Percentiles rank a stretch among this genome's conserved stretches.
These are phyloP conservation scores for Colletotrichum gloeosporioides DNA, from an alignment of 2,329 filamentous ascomycete genomes.

Conservation along the genomic window DNA sequence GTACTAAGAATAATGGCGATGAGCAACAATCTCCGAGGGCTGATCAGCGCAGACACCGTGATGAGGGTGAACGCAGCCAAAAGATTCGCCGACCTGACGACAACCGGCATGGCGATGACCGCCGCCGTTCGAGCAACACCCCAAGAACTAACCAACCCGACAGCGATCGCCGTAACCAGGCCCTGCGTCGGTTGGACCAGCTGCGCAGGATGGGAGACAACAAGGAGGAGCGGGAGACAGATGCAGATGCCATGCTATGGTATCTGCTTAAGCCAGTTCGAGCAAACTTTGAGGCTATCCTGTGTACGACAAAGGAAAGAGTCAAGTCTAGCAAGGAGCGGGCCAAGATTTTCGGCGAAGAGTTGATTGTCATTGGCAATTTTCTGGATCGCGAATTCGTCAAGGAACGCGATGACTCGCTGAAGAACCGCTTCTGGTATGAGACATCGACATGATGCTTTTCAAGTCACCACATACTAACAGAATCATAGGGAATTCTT, in stretches of 20 bases:
- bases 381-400: constrained; percentile 53
- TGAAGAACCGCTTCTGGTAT: constrained; percentile 26
- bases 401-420: constrained; percentile 41
- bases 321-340: constrained; percentile 68
- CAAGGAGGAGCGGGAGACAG: constrained; percentile 50
- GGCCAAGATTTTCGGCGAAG: constrained; percentile 64
- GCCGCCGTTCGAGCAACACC: constrained; percentile 29
- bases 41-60: constrained; percentile 34
- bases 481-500: constrained; percentile 44
- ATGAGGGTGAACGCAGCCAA: constrained; percentile 29
- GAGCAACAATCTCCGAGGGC: constrained; percentile 37
- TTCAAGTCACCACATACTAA: neutral
- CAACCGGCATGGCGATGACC: constrained; percentile 32
- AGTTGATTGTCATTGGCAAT: constrained; percentile 66
- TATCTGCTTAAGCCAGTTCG: constrained; percentile 62
- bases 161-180: constrained; percentile 44
- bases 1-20: constrained; percentile 39
- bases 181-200: constrained; percentile 45
- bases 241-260: constrained; percentile 54
- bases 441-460: neutral
- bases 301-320: constrained; percentile 65
- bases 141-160: constrained; percentile 16
- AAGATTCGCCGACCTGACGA: constrained; percentile 42
- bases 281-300: constrained; percentile 63
- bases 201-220: constrained; percentile 53